Evolutionary conservation across 352 stramenopile genomes (phyloP), one percentile per base, ranked within the genome.

Genomic region (Globisporangium parvum): DNA sequence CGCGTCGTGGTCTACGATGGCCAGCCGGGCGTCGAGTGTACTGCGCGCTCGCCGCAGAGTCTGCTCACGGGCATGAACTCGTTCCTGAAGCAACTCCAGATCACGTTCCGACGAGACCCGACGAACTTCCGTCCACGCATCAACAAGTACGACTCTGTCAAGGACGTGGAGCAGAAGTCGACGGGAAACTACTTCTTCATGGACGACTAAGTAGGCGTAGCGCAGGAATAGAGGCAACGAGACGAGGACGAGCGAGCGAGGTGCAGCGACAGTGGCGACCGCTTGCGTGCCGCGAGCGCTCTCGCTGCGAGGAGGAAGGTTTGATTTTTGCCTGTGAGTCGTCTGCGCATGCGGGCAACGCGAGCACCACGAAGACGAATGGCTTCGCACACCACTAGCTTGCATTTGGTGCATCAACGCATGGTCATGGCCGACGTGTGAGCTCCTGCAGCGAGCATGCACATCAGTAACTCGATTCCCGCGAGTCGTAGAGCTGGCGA

Each of bases 71-170:
- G 98, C 53, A 99, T 99, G 97, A 99, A 99, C 83, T 89, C 87
- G 65, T 99, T 99, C 84, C 77, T 99, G 28, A 98, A 99, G 76
- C 92, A 97, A 64, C 75, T 99, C 37, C 75, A 98, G 62, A 98
- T 99, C 53, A 99, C 98, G 46, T 99, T 99, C 90, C 88, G 98
- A 83, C 88, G 98, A 69, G 98, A 99, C 77, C 97, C 97, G 35
- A 96, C 96, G 40, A 99, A 99, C 78, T 99, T 87, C 80, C 91
- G 98, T 55, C 98, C 98, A 53, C 93, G 97, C 67, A 98, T 98
- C 76, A 97, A 97, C 86, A 97, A 97, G 77, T 85, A 75, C 63
- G 82, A 93, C 57, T 98, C 94, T 17, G 93, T 98, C 57, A 99
- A 99, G 83, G 97, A 99, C 71, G 77, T 89, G 51, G 94, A 98